A percentile compares a stretch with the other conserved stretches of the same genome.
These are phyloP conservation scores for Peterozyma xylosa DNA, from an alignment of 805 yeast genomes.

Conservation along the genomic window DNA sequence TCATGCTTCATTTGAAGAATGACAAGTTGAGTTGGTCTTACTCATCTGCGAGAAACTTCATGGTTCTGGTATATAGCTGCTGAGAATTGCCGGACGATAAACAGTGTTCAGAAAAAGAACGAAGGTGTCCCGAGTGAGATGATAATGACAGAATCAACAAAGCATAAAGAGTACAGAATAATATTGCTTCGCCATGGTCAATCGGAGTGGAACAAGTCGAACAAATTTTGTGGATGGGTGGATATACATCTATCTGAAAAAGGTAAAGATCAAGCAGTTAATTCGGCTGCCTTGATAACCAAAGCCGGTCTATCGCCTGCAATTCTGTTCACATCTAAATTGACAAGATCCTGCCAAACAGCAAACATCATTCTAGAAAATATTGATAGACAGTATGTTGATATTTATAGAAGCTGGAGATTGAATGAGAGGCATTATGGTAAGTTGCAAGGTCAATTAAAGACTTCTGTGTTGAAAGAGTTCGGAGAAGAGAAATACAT, in stretches of 20 bases:
- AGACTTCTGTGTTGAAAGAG: slow-evolving; percentile 53
- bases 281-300: slow-evolving; percentile 55
- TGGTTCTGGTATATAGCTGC: too few species aligned
- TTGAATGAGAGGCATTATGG: slow-evolving; percentile 84
- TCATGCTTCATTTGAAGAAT: too few species aligned
- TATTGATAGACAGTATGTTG: slow-evolving; percentile 39
- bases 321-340: slow-evolving; percentile 60
- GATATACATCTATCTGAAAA: slow-evolving; percentile 62
- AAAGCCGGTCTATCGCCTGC: slow-evolving; percentile 40
- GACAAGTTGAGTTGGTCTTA: too few species aligned
- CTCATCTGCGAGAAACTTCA: too few species aligned
- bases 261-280: slow-evolving; percentile 61
- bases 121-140: too few species aligned
- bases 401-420: slow-evolving; percentile 66
- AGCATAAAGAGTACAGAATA: slow-evolving; percentile 22
- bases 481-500: slow-evolving; percentile 71
- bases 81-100: too few species aligned
- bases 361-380: slow-evolving; percentile 56
- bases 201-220: slow-evolving; percentile 69
- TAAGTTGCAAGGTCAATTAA: slow-evolving; percentile 70
- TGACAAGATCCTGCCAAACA: slow-evolving; percentile 70
- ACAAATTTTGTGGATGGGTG: slow-evolving; percentile 82
- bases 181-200: slow-evolving; percentile 76
- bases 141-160: background rate
- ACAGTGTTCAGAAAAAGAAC: too few species aligned